Conservation (phyloP, 345 rosid genomes). For the Melaleuca alternifolia region DNA sequence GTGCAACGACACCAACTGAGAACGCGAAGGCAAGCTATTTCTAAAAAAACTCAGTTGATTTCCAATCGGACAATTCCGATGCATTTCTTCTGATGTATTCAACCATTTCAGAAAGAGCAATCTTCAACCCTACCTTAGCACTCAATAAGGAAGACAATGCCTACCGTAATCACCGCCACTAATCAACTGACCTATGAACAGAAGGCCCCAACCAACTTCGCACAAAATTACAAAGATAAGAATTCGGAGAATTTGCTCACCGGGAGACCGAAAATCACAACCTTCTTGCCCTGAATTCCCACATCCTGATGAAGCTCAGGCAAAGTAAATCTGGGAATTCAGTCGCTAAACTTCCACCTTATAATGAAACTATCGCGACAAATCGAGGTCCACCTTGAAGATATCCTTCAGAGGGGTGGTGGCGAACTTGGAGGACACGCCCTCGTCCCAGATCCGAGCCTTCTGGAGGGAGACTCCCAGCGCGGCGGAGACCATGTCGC, state of each 20-base stretch:
- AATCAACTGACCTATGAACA: neutral
- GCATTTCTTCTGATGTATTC: neutral
- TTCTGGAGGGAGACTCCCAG: conserved; percentile 73
- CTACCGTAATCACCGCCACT: neutral
- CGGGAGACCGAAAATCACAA: conserved; percentile 86
- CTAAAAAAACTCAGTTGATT: neutral
- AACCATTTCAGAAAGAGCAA: neutral
- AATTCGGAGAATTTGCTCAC: conserved; percentile 28
- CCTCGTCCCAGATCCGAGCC: conserved; percentile 88
- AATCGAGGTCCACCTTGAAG: conserved; percentile 38
- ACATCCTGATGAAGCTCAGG: neutral
- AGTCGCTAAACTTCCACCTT: neutral
- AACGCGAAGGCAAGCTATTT: neutral
- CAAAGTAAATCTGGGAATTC: neutral
- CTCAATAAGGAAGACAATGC: neutral
- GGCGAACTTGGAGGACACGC: conserved; percentile 66
- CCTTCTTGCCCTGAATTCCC: conserved; percentile 74
- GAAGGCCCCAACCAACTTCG: neutral
- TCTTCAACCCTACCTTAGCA: neutral
- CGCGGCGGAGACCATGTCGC: conserved; percentile 56
- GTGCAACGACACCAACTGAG: neutral
- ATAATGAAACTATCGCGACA: neutral
- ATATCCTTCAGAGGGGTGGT: conserved; percentile 58
- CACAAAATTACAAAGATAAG: neutral
- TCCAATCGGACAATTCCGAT: neutral